Conservation (phyloP, 1,284 basidiomycete genomes). For the Ceratobasidium sp. region DNA sequence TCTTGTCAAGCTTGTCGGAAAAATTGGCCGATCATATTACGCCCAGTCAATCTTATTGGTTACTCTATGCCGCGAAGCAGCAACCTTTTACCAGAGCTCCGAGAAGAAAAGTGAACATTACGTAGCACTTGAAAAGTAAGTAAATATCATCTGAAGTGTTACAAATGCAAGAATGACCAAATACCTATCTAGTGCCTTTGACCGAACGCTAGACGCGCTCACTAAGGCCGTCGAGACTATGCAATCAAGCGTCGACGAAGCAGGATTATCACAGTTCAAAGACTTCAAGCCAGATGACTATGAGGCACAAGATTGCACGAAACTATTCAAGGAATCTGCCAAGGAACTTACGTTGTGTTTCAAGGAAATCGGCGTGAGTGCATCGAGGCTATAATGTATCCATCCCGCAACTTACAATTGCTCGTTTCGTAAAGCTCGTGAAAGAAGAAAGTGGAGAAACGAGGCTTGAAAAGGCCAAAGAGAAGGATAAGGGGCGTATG, state of each 20-base stretch:
- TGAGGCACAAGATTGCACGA: not conserved
- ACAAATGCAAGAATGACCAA: not conserved
- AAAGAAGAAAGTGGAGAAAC: not conserved
- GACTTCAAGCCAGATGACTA: not conserved
- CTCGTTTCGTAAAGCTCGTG: not conserved
- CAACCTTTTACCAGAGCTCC: not conserved
- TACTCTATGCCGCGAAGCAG: conserved; percentile 7
- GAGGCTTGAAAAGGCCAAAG: not conserved
- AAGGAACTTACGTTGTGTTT: not conserved
- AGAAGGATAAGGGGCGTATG: not conserved
- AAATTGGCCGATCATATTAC: conserved; percentile 9
- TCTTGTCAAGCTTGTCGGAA: not conserved
- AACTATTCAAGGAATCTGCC: not conserved
- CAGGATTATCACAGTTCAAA: not conserved
- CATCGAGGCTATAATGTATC: not conserved
- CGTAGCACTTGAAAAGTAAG: conserved; percentile 29
- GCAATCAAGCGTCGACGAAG: not conserved
- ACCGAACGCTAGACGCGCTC: not conserved
- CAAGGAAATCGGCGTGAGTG: not conserved
- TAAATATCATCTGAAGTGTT: too few relatives aligned
- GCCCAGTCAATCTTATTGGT: conserved; percentile 18
- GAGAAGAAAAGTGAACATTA: not conserved
- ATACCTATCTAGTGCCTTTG: not conserved
- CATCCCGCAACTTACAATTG: not conserved
- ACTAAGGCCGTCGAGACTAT: not conserved